Evolutionary conservation across 306 rosid species (phyloP), one percentile per base, ranked within the genome.

Genomic region (Lathyrus tuberosus): DNA sequence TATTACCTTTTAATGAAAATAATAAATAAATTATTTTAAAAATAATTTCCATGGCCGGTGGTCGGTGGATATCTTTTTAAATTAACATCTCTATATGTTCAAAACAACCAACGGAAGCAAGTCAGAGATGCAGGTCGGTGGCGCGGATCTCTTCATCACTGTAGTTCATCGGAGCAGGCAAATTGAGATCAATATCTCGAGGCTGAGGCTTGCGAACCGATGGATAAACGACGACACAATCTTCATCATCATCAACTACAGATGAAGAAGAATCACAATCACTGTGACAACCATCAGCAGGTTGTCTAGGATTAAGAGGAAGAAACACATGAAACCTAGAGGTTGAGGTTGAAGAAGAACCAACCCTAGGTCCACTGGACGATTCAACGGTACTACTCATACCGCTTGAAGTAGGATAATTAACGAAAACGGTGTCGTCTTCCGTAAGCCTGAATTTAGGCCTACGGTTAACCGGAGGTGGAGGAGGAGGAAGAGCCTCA

Each of bases 321-420:
- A 67, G 64, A 11, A 59, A 77, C 8, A 75, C 76, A 6, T 20
- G 22, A 20, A 20, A 0, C 22, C 22, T 20, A 20, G 22, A 20
- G 22, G 22, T 20, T 20, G 56, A 48, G 8, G 54, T 16, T 24
- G 84, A 51, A 3, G 81, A 65, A 0, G 76, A 62, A 0, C 72
- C 72, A 8, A 17, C 28, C 30, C 89, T 81, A 4, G 96, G 92
- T 0, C 96, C 95, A 56, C 96, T 88, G 57, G 88, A 92, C 0
- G 95, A 86, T 79, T 89, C 98, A 0, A 92, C 98, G n/a, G 98
- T 89, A 81, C 95, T 87, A 81, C 98, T 92, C 87, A 87, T 81
- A 38, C 96, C 84, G 63, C 96, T 89, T 4, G 88, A 81, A 41
- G 98, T 89, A 2, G 96, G 95, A 66, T 92, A 69, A 69, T 80